Evolutionary conservation across 768 basidiomycete genomes (phyloP), one percentile per base, ranked within the genome.

Genomic region (Termitomyces sp.): DNA sequence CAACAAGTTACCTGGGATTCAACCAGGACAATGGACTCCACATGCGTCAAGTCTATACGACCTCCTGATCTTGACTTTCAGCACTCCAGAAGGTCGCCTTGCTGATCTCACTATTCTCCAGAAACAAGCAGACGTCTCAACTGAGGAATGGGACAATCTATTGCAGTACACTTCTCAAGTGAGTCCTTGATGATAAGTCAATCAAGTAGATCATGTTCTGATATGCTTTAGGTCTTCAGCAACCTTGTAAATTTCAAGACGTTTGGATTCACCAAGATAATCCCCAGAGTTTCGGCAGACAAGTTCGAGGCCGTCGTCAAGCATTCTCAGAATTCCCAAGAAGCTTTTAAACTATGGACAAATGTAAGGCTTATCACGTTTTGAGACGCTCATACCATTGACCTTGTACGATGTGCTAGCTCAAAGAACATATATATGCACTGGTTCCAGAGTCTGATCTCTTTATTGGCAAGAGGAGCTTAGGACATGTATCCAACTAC

Each of bases 221-320:
- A 52, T 45, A n/a, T 44, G 2, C 32, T 28, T 20, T 33, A 81
- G 80, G 79, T 80, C 14, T 64, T 87, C 58, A 81, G 80, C 68
- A 86, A 86, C 66, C 75, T 87, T 22, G 81, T 82, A 24, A 93
- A 93, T 71, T 92, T 85, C 73, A 90, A 83, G 68, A 81, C 78
- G 2, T 94, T 94, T 61, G 92, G 92, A 1, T 89, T 88, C 66
- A 90, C 88, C 44, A 94, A 95, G 74, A 88, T 95, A 63, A 67
- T 92, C 49, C 92, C 93, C 22, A 86, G 93, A 22, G 64, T 90
- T 47, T 64, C 82, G 2, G 65, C 77, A 24, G 77, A 74, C 16
- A 84, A 82, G 63, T 92, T 95, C 65, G 80, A 78, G 42, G 76
- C 75, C 6, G 82, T 88, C 35, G 76, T 93, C 18, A 70, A 75